phyloP scores from a whole-genome alignment of 1,139 yeast genomes.

The Neolecta irregularis region DNA sequence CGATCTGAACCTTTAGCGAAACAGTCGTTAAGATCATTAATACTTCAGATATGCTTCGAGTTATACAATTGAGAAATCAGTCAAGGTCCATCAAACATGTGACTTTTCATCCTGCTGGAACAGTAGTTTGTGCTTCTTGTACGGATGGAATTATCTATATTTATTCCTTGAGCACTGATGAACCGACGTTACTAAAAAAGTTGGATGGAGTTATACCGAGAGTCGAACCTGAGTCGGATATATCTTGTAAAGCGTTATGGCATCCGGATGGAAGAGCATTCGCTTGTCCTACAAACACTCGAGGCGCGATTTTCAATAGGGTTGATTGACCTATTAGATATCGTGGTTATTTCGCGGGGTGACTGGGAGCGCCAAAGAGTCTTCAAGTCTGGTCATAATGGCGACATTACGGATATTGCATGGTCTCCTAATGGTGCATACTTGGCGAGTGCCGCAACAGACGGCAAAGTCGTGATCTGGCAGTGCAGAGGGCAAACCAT shows the following conservation, averaged over 20 bases:
- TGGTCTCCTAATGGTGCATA: constrained; percentile 48
- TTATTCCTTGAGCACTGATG: constrained; percentile 38
- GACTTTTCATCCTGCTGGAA: constrained; percentile 47
- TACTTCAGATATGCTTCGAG: constrained; percentile 27
- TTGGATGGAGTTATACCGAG: constrained; percentile 28
- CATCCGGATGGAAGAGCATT: constrained; percentile 48
- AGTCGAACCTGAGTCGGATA: constrained; percentile 27
- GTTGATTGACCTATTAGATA: constrained; percentile 10
- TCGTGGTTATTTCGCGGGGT: constrained; percentile 23
- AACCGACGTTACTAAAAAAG: constrained; percentile 29
- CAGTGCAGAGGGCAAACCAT: constrained; percentile 22
- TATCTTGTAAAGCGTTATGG: constrained; percentile 37
- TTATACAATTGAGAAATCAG: constrained; percentile 24
- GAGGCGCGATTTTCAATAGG: constrained; percentile 1
- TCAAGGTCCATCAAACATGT: constrained; percentile 33
- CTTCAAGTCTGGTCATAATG: constrained; percentile 21
- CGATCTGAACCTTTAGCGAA: constrained; percentile 25
- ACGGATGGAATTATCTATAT: constrained; percentile 54
- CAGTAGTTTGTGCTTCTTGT: constrained; percentile 44
- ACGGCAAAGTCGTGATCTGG: constrained; percentile 43
- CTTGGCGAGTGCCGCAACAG: constrained; percentile 38
- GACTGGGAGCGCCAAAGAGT: constrained; percentile 16
- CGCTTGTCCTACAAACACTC: constrained; percentile 38
- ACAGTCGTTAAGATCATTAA: constrained; percentile 43
- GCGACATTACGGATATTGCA: constrained; percentile 35